Base-by-base conservation (phyloP, 768 basidiomycete species). In the Xerocomellus dryophilus region DNA sequence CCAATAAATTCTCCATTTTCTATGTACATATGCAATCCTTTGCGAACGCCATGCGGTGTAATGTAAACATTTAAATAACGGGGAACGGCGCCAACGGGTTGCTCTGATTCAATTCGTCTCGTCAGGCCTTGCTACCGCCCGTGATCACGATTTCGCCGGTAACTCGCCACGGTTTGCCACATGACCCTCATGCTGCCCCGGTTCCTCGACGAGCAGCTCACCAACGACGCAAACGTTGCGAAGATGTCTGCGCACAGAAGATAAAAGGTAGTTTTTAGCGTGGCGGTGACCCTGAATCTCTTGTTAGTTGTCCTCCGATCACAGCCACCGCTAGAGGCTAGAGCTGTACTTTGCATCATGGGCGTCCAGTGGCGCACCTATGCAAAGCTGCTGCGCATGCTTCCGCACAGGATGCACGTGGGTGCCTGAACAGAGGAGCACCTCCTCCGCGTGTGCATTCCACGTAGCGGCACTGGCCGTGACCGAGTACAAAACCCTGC, bases 401-500 rank as follows among this genome's bases (percentile, higher is more conserved):
- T 27, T 52, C 56, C 17, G 11, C 9, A 12, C 58, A 32, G 25
- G 59, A 43, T 31, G 48, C 50, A 35, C 60, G 44, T 23, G 27
- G 36, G 23, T 2, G 23, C 23, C 23, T 23, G 23, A 23, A 23
- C 23, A 23, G 23, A 23, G 5, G 23, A 2, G 23, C 23, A 53
- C 46, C 43, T 35, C n/a, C 10, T 47, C 42, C 50, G 51, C 59
- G 58, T 63, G 59, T 55, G 43, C 31, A 51, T 25, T 17, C 51
- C 59, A 53, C 58, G 35, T 45, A 47, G 32, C 56, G 7, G 43
- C 57, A 43, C 41, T 34, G 32, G 18, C 39, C 42, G 5, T 5
- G 4, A 21, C 21, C 32, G 11, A 63, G n/a, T 71, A 71, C 63
- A 67, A 71, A 63, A 44, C 47, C 41, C 20, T 20, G 18, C 44